Evolutionary conservation across 1,139 yeast genomes (phyloP).

Genomic region (Yamadazyma atmosphaerica): DNA sequence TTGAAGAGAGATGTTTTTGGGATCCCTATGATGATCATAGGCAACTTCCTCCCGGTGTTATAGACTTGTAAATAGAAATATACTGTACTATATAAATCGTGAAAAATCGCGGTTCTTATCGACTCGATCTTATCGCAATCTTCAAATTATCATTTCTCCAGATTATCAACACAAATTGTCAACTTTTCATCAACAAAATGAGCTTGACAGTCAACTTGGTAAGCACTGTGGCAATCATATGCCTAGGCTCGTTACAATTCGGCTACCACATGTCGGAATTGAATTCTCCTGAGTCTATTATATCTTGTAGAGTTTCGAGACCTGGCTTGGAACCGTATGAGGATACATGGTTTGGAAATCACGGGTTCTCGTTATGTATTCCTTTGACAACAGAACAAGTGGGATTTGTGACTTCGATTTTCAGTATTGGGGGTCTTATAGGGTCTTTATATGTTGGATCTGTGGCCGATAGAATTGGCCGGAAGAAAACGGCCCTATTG

Average conservation of each 20-base stretch:
- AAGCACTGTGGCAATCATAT: conserved; percentile 34
- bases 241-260: conserved; percentile 49
- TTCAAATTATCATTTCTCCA: no score
- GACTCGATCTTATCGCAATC: no score
- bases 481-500: conserved; percentile 56
- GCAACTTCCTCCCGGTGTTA: conserved; percentile 81
- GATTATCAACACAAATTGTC: no score
- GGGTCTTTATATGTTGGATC: conserved; percentile 76
- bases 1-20: conserved; percentile 66
- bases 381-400: conserved; percentile 62
- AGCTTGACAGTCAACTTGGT: conserved; percentile 27
- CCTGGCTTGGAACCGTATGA: conserved; percentile 35
- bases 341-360: conserved; percentile 39
- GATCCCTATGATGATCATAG: conserved; percentile 87
- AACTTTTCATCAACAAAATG: no score
- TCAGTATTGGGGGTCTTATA: conserved; percentile 81
- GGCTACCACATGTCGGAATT: conserved; percentile 54
- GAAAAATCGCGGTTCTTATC: no score
- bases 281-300: conserved; percentile 45
- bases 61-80: conserved; percentile 15
- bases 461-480: conserved; percentile 68
- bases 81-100: not conserved
- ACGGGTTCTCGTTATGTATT: conserved; percentile 49
- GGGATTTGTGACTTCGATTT: conserved; percentile 82
- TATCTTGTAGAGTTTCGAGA: conserved; percentile 33